These are phyloP conservation scores for Solanum pimpinellifolium DNA, from an alignment of 257 asterid genomes.

Conservation along the genomic window DNA sequence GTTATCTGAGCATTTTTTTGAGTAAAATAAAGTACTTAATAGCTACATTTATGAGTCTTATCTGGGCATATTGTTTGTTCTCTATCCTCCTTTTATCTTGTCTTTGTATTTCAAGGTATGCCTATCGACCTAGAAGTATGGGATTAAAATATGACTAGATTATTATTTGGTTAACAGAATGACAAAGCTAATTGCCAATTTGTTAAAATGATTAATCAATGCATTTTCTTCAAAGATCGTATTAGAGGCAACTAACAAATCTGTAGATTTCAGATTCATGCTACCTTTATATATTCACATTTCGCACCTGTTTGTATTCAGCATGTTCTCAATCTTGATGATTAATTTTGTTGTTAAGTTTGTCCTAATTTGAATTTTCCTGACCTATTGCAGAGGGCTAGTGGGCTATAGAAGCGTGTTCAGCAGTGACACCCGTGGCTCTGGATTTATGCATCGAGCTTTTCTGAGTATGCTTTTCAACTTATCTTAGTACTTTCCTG, in stretches of 20 bases:
- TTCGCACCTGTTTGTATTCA: not conserved
- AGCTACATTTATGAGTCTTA: not conserved
- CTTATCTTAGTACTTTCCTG: not conserved
- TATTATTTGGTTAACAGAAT: not conserved
- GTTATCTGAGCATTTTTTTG: not conserved
- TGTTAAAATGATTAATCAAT: not conserved
- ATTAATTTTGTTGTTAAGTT: not conserved
- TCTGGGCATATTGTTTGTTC: not conserved
- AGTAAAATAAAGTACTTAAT: not conserved
- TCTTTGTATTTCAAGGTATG: not conserved
- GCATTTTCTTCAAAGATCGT: not conserved
- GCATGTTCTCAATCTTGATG: not conserved
- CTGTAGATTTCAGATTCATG: not conserved
- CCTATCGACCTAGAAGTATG: not conserved
- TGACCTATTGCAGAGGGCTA: constrained; percentile 57
- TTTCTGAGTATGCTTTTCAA: constrained; percentile 53
- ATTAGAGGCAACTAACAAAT: not conserved
- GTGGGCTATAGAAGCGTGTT: constrained; percentile 97
- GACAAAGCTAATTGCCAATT: not conserved
- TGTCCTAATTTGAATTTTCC: not conserved
- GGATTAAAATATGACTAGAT: not conserved
- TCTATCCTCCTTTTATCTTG: not conserved
- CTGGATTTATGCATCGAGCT: constrained; percentile 99
- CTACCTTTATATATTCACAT: not conserved
- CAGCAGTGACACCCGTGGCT: constrained; percentile 94